Evolutionary conservation across 2,329 filamentous ascomycete genomes (phyloP).

Genomic region (Fusarium siculi): DNA sequence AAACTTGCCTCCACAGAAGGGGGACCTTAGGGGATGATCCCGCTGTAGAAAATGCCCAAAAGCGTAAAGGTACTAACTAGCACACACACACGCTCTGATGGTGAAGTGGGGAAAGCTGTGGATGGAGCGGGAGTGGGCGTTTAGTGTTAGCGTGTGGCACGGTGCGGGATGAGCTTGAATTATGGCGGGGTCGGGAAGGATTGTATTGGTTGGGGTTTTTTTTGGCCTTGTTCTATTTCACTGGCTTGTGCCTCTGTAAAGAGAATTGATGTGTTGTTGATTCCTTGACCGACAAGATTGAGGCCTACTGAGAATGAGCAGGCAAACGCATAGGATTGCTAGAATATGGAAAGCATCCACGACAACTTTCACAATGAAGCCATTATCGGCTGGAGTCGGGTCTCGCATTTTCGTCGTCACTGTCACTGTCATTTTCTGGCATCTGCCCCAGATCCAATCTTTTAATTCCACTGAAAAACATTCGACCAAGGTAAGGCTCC

Average conservation of each 20-base stretch:
- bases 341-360: background rate
- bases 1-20: conserved; percentile 11
- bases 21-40: background rate
- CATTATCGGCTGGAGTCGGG: conserved; percentile 33
- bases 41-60: conserved; percentile 1
- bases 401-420: conserved; percentile 5
- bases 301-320: background rate
- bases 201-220: conserved; percentile 14
- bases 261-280: conserved; percentile 7
- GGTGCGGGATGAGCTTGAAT: conserved; percentile 33
- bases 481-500: conserved; percentile 30
- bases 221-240: background rate
- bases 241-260: background rate
- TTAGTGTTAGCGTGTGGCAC: conserved; percentile 19
- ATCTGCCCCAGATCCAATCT: conserved; percentile 17
- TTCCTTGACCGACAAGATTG: background rate
- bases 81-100: background rate
- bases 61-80: conserved; percentile 3
- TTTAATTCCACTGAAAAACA: conserved; percentile 20
- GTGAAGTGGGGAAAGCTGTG: conserved; percentile 11
- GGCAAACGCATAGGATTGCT: background rate
- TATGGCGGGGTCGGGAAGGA: conserved; percentile 31
- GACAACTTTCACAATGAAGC: conserved; percentile 11
- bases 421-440: background rate
- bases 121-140: conserved; percentile 16